Conservation (phyloP, 768 basidiomycete species). For the Collybiopsis luxurians region DNA sequence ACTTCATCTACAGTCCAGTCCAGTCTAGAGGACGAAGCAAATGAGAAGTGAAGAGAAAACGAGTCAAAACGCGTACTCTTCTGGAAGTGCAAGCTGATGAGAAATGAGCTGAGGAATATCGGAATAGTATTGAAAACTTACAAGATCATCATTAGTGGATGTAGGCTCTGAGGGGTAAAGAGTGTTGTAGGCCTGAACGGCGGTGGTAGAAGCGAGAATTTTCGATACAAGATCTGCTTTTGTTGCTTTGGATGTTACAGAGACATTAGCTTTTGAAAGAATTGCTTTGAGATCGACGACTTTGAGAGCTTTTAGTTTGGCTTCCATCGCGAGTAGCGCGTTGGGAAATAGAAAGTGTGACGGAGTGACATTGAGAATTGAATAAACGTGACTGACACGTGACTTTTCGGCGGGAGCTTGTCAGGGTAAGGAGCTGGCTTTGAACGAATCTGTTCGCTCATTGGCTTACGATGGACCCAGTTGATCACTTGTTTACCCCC, state of each 20-base stretch:
- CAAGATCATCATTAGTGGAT: constrained; percentile 24
- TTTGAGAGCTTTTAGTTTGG: constrained; percentile 54
- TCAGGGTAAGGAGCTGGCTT: constrained; percentile 1
- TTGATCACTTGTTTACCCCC: constrained; percentile 59
- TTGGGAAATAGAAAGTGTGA: background rate
- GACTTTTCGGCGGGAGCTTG: background rate
- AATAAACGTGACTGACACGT: constrained; percentile 11
- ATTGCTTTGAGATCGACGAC: constrained; percentile 69
- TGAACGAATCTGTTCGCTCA: constrained; percentile 15
- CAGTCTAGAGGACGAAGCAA: constrained; percentile 26
- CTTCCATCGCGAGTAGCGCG: constrained; percentile 1
- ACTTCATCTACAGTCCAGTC: constrained; percentile 40
- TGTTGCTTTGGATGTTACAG: constrained; percentile 54
- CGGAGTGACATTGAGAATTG: constrained; percentile 10
- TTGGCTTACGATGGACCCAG: constrained; percentile 36
- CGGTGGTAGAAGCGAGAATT: constrained; percentile 50
- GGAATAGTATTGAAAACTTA: constrained; percentile 10
- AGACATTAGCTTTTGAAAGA: constrained; percentile 47
- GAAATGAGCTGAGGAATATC: background rate
- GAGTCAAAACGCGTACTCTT: constrained; percentile 30
- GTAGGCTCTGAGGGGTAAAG: constrained; percentile 31
- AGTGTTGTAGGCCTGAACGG: constrained; percentile 47
- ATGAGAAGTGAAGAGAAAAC: background rate
- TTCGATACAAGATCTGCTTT: constrained; percentile 67
- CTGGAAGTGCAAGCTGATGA: constrained; percentile 27